Percentiles rank a stretch among this genome's conserved stretches.
Conservation (phyloP, 331 rosid species). For the Stylosanthes scabra region DNA sequence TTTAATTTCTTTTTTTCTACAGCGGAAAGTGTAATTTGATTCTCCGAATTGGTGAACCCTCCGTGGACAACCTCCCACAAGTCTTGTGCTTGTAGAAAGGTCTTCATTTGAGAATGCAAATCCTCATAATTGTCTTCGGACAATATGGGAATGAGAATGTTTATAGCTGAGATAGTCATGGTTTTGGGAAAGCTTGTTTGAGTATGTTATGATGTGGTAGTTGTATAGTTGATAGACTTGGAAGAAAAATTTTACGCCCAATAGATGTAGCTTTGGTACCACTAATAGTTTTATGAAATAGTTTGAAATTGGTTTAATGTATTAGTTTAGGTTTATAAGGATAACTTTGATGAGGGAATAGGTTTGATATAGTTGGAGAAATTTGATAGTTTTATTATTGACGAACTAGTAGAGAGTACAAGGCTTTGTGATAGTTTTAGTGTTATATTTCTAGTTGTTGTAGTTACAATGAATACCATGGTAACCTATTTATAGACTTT, state of each 20-base stretch:
- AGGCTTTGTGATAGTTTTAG: too few species aligned
- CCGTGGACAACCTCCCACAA: not conserved
- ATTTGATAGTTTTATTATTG: too few species aligned
- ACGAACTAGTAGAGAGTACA: too few species aligned
- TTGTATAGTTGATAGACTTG: not conserved
- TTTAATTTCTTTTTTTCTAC: not conserved
- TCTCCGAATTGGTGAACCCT: not conserved
- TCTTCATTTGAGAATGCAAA: not conserved
- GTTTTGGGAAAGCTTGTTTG: not conserved
- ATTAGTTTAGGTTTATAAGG: too few species aligned
- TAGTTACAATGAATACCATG: too few species aligned
- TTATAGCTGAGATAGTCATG: not conserved
- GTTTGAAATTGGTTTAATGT: too few species aligned
- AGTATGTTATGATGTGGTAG: not conserved
- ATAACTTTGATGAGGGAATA: too few species aligned
- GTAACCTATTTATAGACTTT: too few species aligned
- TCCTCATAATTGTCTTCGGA: not conserved
- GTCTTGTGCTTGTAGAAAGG: not conserved
- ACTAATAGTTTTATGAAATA: not conserved
- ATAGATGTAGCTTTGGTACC: not conserved
- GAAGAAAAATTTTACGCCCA: not conserved
- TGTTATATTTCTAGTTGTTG: too few species aligned
- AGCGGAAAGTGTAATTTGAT: not conserved
- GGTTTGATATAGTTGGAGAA: too few species aligned
- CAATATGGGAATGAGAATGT: not conserved